Evolutionary conservation across 129 eudicot genomes (phyloP), one percentile per base, ranked within the genome.

Genomic region (Flaveria robusta): DNA sequence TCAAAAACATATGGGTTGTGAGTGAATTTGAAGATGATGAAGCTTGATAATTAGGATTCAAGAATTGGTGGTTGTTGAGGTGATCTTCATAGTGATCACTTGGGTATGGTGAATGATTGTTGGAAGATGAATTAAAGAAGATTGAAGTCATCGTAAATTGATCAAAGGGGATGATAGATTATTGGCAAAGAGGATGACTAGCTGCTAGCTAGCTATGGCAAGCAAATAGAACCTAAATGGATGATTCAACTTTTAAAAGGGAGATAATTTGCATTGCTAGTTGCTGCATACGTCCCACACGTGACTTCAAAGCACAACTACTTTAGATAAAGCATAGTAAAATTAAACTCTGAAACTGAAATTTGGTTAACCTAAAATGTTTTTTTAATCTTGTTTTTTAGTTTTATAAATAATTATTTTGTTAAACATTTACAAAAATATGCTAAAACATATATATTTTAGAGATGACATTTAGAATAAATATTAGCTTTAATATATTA

Each of bases 1-100:
- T 72, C 67, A 87, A 83, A 80, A 86, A 86, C 24, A 80, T 8
- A 69, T 80, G 88, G 56, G 75, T 79, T 6, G 84, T 66, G 67
- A 81, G 70, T 2, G 87, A 74, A 37, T 63, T 69, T 3, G 87
- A 87, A 70, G 94, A 83, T 1, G 90, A 86, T 0, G 86, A 84
- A 31, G 87, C 52, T 70, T 75, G 82, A 68, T 66, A 74, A 70
- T 75, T 81, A 11, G 77, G 86, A 74, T 51, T 68, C 74, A 83
- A 66, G 66, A 82, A 76, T 26, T 54, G 86, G 66, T 62, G 83
- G 58, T 79, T 59, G 58, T 70, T 75, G 54, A 59, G 73, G 71
- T 83, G 88, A 66, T 86, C 85, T 47, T 60, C 83, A 51, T 34
- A 65, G 60, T 70, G 81, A 26, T 37, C 78, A 27, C 29, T 68